Base-by-base conservation (phyloP, 1,139 yeast species). In the Candida gigantensis region DNA sequence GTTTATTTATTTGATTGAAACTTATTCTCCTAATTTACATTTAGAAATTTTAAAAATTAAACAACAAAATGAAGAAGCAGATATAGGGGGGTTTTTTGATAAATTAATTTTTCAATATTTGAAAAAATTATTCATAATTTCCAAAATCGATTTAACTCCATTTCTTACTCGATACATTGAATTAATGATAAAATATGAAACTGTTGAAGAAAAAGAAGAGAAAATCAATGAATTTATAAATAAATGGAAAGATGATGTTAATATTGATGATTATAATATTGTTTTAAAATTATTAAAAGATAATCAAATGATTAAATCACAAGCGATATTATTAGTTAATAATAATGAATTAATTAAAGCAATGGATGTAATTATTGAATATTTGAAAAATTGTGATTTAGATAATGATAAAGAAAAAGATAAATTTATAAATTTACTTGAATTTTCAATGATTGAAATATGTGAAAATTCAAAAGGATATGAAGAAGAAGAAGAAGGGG, bases 1-100 rank as follows among this genome's bases (percentile, higher is more conserved):
- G 6, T 61, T 79, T 46, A 71, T 68, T 5, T 41, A 37, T 4
- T 48, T 71, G 9, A 52, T 79, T 9, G 58, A 67, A 28, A 50
- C 51, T 19, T 58, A 64, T 42, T 56, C 60, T 23, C 74, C 76
- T 0, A 45, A 50, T 1, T 43, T 77, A 23, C 79, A 77, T 46
- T 30, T 39, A 3, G 57, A 61, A 33, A 60, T 66, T 1, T 46
- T 77, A 17, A 37, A 47, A 0, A 41, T 71, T 6, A 41, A 47
- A 18, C 2, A 5, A 4, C 4, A 17, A 13, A 4, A 14, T 25
- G 17, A 28, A 10, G 26, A 21, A 5, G 16, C 5, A 15, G 32
- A 30, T n/a, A n/a, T 15, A 0, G 67, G 65, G n/a, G n/a, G n/a
- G n/a, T n/a, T n/a, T n/a, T n/a, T n/a, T 39, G 47, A 42, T 4